Percentiles rank a stretch among this genome's conserved stretches.
Conservation (phyloP, 1,284 basidiomycete species). For the Sphaerobolus stellatus region DNA sequence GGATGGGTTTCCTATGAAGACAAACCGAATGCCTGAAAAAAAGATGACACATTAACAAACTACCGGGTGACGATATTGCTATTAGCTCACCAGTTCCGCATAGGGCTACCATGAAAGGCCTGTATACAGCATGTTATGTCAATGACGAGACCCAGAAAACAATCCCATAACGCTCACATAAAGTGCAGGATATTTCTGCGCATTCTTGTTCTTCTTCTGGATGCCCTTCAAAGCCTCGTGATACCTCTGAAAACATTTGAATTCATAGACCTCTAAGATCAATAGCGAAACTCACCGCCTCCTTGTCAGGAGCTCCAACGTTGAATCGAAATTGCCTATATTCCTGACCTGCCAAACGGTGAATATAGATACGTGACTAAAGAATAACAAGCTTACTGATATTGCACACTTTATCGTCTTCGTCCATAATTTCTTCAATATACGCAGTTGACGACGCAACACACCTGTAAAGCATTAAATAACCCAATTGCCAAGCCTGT, state of each 20-base stretch:
- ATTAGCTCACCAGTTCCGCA: not conserved
- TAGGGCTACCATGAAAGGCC: slow-evolving; percentile 6
- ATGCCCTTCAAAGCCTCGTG: slow-evolving; percentile 41
- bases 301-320: slow-evolving; percentile 63
- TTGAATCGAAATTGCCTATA: slow-evolving; percentile 64
- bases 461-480: slow-evolving; percentile 40
- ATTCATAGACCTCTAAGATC: not conserved
- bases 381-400: slow-evolving; percentile 38
- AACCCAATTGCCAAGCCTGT: not conserved
- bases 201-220: slow-evolving; percentile 36
- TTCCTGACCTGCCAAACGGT: slow-evolving; percentile 31
- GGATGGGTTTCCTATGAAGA: not conserved
- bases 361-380: not conserved
- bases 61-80: not conserved
- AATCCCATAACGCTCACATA: slow-evolving; percentile 44
- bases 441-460: slow-evolving; percentile 66
- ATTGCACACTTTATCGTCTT: slow-evolving; percentile 48
- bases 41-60: slow-evolving; percentile 3
- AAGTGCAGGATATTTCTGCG: slow-evolving; percentile 49
- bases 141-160: no score
- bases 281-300: slow-evolving; percentile 33
- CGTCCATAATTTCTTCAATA: slow-evolving; percentile 55
- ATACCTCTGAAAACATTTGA: slow-evolving; percentile 38
- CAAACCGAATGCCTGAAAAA: slow-evolving; percentile 56
- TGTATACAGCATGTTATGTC: not conserved